Base-by-base conservation (phyloP, 106 monocot species). In the Acanthochlamys bracteata region DNA sequence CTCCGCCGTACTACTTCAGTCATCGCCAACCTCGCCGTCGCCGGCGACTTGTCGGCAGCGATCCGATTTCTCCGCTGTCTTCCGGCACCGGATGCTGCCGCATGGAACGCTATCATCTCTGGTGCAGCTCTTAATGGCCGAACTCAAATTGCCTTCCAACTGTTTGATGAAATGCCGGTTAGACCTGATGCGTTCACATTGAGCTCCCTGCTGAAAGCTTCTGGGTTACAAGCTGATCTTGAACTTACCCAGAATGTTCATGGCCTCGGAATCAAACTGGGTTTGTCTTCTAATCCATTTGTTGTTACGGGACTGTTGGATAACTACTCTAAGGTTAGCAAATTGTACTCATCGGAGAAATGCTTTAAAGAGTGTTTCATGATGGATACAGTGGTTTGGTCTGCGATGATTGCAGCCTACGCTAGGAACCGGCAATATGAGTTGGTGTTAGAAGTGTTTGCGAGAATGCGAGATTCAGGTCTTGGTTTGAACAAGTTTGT, bases 171-270 rank as follows among this genome's bases (percentile, higher is more conserved):
- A 22, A 39, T 67, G 55, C 67, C 14, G 23, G 22, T 21, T n/a
- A 16, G 23, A 4, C 67, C 67, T 41, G 67, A 56, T 54, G 56
- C 27, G 22, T 56, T 55, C 67, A 56, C 67, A 20, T 42, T 67
- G 14, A 55, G 55, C 55, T 67, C 41, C 41, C 39, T 67, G 54
- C 41, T 67, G 8, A 67, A 67, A 21, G 67, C 67, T 54, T 39
- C 67, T 40, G n/a, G 55, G 20, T 26, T 17, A 8, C 8, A 19
- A 20, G 20, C 41, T 9, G 9, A 21, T 20, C 0, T 66, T 16
- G 25, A 10, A 19, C 27, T 17, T 1, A 33, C 20, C 40, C 12
- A 24, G 25, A 41, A 40, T 14, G 14, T 41, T 53, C 67, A 67
- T 22, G 54, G 21, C 0, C 1, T 22, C 19, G 55, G 39, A 21